Evolutionary conservation across 441 rosid genomes (phyloP), one percentile per base, ranked within the genome.

Genomic region (Breynia disticha): DNA sequence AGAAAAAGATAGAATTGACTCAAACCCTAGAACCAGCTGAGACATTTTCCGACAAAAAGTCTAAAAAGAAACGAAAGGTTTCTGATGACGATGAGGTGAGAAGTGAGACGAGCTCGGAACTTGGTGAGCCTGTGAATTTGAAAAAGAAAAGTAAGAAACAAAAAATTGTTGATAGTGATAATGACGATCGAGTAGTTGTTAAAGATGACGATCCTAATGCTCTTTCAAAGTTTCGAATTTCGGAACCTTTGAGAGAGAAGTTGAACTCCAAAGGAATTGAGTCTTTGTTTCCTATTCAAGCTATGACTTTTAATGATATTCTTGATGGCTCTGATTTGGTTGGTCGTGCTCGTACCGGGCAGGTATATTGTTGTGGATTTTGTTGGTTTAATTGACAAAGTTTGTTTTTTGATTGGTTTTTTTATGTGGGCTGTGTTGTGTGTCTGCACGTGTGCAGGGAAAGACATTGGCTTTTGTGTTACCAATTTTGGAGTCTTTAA

Each of bases 271-370:
- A 77, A 55, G 93, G 87, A 52, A 93, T 89, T 7, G 87, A 80
- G 70, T 63, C 88, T 0, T 63, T 93, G 62, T 93, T 93, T 50
- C 96, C 97, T 1, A 93, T 93, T 72, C 97, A 89, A 65, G 99
- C 99, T n/a, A 68, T 54, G 65, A 93, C 97, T 1, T 93, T 86
- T 48, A 72, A 79, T 54, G 86, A 71, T 65, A 63, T 93, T 63
- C 80, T 81, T 9, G 81, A 78, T 49, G 99, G 97, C 21, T 72
- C 76, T 63, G 99, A 93, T 64, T 74, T 93, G 75, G 93, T 93
- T 46, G 97, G 97, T 10, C 74, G 97, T 1, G 97, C 98, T 15
- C 93, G 95, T 6, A 91, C 98, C 43, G 99, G 97, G 49, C 97
- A 89, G 96, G 96, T 86, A 64, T 39, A 64, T 39, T 37, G 8